Evolutionary conservation across 306 rosid genomes (phyloP).

Genomic region (Arachis stenosperma): DNA sequence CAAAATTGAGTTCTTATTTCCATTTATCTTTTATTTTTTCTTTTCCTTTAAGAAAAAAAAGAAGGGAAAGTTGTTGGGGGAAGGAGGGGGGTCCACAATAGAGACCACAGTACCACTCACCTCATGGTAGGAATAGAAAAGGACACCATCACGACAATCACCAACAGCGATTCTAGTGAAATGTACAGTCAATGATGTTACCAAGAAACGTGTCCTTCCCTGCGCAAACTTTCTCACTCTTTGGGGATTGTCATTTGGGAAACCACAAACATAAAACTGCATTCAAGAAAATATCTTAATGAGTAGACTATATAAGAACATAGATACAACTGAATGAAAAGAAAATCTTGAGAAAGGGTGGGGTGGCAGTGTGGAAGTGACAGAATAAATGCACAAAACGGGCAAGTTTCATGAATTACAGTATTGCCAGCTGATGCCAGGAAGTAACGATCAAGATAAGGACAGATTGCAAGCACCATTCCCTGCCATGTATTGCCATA

Average conservation of each 20-base stretch:
- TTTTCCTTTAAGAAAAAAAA: neutral
- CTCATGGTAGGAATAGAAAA: constrained; percentile 80
- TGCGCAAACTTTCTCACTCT: constrained; percentile 67
- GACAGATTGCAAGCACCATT: constrained; percentile 80
- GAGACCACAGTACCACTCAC: constrained; percentile 51
- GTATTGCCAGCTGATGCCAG: constrained; percentile 88
- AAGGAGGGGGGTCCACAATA: neutral
- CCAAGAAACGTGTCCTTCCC: constrained; percentile 72
- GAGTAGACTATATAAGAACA: constrained; percentile 30
- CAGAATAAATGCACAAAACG: constrained; percentile 20
- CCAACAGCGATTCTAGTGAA: constrained; percentile 91
- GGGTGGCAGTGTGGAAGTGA: constrained; percentile 2
- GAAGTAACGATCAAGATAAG: constrained; percentile 91
- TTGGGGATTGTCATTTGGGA: constrained; percentile 75
- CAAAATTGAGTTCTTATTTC: neutral
- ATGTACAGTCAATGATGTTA: constrained; percentile 81
- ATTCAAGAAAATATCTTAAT: constrained; percentile 43
- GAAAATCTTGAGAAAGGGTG: constrained; percentile 20
- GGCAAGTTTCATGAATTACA: constrained; percentile 58
- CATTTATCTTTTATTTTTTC: neutral
- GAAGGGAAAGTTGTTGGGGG: neutral
- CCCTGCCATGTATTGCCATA: constrained; percentile 66
- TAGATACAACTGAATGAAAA: constrained; percentile 21
- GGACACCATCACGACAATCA: constrained; percentile 92
- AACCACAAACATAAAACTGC: constrained; percentile 91